phyloP scores from a whole-genome alignment of 1,139 yeast species.

The Yamadazyma triangularis region DNA sequence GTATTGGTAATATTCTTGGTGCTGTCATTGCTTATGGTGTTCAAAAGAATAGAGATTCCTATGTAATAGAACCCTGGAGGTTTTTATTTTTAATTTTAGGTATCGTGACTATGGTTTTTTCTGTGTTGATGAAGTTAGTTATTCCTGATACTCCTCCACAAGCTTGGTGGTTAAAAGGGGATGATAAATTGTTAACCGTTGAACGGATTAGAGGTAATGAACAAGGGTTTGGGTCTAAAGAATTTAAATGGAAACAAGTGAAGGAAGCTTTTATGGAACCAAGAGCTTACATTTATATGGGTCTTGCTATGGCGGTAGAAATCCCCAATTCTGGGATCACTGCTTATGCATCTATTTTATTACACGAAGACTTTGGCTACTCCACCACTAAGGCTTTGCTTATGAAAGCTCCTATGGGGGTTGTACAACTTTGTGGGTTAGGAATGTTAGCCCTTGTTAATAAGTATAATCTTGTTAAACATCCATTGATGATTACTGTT shows the following conservation, averaged over 20 bases:
- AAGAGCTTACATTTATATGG: constrained; percentile 11
- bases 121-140: constrained; percentile 16
- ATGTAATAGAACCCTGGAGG: constrained; percentile 21
- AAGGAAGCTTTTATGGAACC: constrained; percentile 19
- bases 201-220: constrained; percentile 19
- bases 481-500: constrained; percentile 8
- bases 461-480: constrained; percentile 7
- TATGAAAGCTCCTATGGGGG: constrained; percentile 27
- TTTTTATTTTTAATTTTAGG: constrained; percentile 41
- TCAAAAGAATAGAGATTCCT: constrained; percentile 22
- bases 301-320: constrained; percentile 20
- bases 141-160: constrained; percentile 42
- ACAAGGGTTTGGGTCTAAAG: constrained; percentile 26
- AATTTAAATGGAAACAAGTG: constrained; percentile 19
- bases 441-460: constrained; percentile 7
- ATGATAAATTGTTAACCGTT: constrained; percentile 26
- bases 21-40: constrained; percentile 27
- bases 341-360: constrained; percentile 20
- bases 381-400: constrained; percentile 19
- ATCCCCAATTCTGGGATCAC: constrained; percentile 25
- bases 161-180: constrained; percentile 33
- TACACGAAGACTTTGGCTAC: constrained; percentile 19
- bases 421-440: constrained; percentile 30
- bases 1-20: constrained; percentile 27
- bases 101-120: constrained; percentile 24